Conservation (phyloP, 2,329 filamentous ascomycete genomes). For the Paecilomyces fulvus region DNA sequence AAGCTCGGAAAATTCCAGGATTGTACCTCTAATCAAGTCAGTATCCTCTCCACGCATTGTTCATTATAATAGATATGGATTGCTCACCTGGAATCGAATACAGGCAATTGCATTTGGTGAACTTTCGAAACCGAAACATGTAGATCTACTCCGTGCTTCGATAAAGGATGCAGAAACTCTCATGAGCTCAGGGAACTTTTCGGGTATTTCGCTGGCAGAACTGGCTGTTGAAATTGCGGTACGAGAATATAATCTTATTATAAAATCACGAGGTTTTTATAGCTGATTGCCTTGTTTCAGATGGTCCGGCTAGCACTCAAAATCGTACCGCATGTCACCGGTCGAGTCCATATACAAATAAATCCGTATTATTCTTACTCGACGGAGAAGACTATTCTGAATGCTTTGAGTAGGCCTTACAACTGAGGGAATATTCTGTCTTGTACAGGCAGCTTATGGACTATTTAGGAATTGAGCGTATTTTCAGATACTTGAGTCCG, state of each 20-base stretch:
- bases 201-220: conserved; percentile 33
- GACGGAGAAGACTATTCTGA: conserved; percentile 40
- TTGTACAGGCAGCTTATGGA: neutral
- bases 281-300: conserved; percentile 19
- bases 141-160: conserved; percentile 12
- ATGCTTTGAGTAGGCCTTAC: conserved; percentile 40
- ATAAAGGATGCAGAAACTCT: conserved; percentile 25
- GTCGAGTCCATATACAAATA: conserved; percentile 51
- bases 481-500: conserved; percentile 40
- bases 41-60: neutral
- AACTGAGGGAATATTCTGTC: neutral
- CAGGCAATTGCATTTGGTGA: conserved; percentile 45
- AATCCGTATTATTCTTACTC: conserved; percentile 51
- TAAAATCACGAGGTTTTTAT: neutral
- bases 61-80: neutral
- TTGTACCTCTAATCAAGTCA: conserved; percentile 48
- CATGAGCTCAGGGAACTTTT: conserved; percentile 28
- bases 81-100: neutral
- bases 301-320: conserved; percentile 48
- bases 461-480: conserved; percentile 41
- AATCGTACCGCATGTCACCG: conserved; percentile 44
- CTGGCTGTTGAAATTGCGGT: conserved; percentile 51
- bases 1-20: conserved; percentile 43
- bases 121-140: conserved; percentile 35
- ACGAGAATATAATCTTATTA: neutral